Base-by-base conservation (phyloP, 2,329 filamentous ascomycete species). In the Massarina eburnea region DNA sequence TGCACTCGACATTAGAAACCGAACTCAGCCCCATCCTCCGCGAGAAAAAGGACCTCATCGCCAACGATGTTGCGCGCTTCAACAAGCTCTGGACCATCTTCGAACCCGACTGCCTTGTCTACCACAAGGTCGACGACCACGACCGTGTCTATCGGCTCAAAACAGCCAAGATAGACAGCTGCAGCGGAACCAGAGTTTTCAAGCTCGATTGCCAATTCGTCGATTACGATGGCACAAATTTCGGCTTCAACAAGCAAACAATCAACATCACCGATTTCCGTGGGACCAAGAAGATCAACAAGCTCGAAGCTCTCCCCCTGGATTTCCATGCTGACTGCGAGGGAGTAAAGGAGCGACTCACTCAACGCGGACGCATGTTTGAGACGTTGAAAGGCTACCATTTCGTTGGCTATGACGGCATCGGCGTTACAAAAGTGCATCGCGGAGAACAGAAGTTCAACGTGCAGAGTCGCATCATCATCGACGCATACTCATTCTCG, bases 401-500 rank as follows among this genome's bases (percentile, higher is more conserved):
- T 29, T 56, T 58, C 42, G 52, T 54, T 14, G 47, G 41, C 4
- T 58, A 58, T 27, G 43, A 56, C 17, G 55, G 55, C 14, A 43
- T 56, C 15, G 51, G 48, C 15, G 18, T 54, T 3, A 45, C 44
- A 6, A 45, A 52, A 21, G 41, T 41, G 5, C 39, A 45, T 17
- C 51, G 55, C 35, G 53, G 51, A 6, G 37, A 45, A 27, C 39
- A 45, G 10, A 48, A 45, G 27, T 48, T 45, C 41, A 47, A 45
- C 36, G 44, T 51, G 18, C 52, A 46, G 21, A 44, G 73, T 38
- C 71, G 76, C 8, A 68, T 79, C 37, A 71, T 79, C 45, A 71
- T 79, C 40, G 76, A 79, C 44, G 64, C 68, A 1, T 62, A 73
- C 15, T 74, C 73, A n/a, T 77, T 42, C 40, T 54, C 47, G 24